Percentiles rank a stretch among this genome's conserved stretches.
Conservation (phyloP, 2,329 filamentous ascomycete genomes). For the Lachnellula arida region DNA sequence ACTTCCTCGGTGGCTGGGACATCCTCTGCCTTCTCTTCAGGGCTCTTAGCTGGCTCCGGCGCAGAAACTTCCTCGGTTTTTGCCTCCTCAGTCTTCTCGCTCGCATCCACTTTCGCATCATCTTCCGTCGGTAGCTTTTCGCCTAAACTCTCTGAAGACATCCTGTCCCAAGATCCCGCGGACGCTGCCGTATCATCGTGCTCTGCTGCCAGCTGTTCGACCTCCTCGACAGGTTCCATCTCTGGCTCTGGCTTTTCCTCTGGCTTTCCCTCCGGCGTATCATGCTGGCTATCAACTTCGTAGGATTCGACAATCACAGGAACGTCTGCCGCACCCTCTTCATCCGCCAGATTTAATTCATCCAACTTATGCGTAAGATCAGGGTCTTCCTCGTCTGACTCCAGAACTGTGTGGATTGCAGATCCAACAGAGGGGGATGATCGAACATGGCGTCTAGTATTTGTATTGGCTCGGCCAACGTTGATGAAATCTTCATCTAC, state of each 20-base stretch:
- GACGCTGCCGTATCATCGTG: slow-evolving; percentile 11
- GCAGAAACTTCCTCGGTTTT: slow-evolving; percentile 3
- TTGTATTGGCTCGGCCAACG: slow-evolving; percentile 50
- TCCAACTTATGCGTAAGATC: slow-evolving; percentile 44
- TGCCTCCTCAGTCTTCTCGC: slow-evolving; percentile 7
- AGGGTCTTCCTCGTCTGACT: slow-evolving; percentile 73
- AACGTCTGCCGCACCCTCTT: slow-evolving; percentile 21
- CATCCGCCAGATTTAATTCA: slow-evolving; percentile 43
- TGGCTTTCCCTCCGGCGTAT: slow-evolving; percentile 10
- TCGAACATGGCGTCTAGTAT: slow-evolving; percentile 75
- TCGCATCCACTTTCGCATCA: slow-evolving; percentile 21
- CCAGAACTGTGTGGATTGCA: slow-evolving; percentile 74
- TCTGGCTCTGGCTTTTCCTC: slow-evolving; percentile 8
- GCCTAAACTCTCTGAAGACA: slow-evolving; percentile 15
- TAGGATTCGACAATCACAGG: slow-evolving; percentile 30
- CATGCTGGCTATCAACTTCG: slow-evolving; percentile 23
- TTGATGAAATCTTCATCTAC: slow-evolving; percentile 49
- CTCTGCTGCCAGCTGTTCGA: not conserved
- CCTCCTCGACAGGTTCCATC: slow-evolving; percentile 6
- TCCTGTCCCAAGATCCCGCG: slow-evolving; percentile 15
- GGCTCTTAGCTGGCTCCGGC: not conserved
- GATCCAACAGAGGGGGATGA: slow-evolving; percentile 77
- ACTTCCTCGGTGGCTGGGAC: not conserved
- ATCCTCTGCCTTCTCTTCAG: slow-evolving; percentile 1
- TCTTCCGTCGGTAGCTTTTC: slow-evolving; percentile 22